Conservation (phyloP, 2,329 filamentous ascomycete genomes). For the Diplocarpon mali region DNA sequence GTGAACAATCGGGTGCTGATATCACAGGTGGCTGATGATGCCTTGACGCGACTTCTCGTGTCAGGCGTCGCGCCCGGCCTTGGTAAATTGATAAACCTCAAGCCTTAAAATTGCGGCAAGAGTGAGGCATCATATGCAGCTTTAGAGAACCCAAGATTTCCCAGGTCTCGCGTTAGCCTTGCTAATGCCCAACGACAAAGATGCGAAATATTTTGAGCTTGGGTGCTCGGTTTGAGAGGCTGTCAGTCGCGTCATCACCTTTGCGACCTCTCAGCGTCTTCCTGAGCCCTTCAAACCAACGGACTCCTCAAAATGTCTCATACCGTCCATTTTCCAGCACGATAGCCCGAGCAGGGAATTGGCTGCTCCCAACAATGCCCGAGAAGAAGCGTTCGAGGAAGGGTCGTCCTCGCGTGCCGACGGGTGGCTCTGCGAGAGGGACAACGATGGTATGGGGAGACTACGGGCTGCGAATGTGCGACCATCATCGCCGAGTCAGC, state of each 20-base stretch:
- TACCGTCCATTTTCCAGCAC: slow-evolving; percentile 65
- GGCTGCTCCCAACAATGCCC: slow-evolving; percentile 71
- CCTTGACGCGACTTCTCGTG: slow-evolving; percentile 15
- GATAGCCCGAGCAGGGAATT: slow-evolving; percentile 47
- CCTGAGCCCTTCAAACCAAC: slow-evolving; percentile 19
- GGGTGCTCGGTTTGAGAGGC: slow-evolving; percentile 22
- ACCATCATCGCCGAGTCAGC: slow-evolving; percentile 85
- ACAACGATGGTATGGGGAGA: slow-evolving; percentile 96
- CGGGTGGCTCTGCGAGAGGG: slow-evolving; percentile 81
- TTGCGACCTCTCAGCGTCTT: slow-evolving; percentile 19
- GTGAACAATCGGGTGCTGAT: too few species aligned
- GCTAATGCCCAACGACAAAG: slow-evolving; percentile 20
- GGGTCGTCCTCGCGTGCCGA: slow-evolving; percentile 76
- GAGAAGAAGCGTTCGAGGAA: slow-evolving; percentile 83
- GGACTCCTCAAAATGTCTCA: slow-evolving; percentile 23
- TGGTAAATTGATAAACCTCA: neutral
- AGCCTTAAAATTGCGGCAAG: neutral
- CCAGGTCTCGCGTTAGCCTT: slow-evolving; percentile 1
- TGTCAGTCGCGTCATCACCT: slow-evolving; percentile 26
- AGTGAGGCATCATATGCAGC: neutral
- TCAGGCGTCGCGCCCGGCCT: slow-evolving; percentile 8
- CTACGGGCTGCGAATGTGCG: slow-evolving; percentile 85
- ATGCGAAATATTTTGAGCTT: slow-evolving; percentile 20
- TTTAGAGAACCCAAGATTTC: too few species aligned
- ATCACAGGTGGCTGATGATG: too few species aligned